Base-by-base conservation (phyloP, 1,139 yeast species). In the Hemisphaericaspora lyxosophila region DNA sequence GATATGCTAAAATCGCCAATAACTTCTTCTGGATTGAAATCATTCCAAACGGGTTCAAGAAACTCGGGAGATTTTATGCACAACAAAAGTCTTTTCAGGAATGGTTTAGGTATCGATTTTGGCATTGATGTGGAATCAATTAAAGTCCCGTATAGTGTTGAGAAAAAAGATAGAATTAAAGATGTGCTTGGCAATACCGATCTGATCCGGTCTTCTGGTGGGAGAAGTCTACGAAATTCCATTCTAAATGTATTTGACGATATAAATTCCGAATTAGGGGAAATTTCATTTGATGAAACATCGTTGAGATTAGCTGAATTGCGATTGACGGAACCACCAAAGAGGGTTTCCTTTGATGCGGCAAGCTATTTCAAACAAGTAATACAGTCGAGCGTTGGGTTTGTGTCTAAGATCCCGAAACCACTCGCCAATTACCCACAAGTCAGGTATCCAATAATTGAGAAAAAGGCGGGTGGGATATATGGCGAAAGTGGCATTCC, bases 31-130 rank as follows among this genome's bases (percentile, higher is more conserved):
- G 62, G 62, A 1, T 46, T 58, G 30, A 48, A 49, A 39, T 33
- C 40, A 17, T 50, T 59, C 34, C 55, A 50, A 34, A 52, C 57
- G 4, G 37, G 31, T 2, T 43, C 48, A 18, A 38, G 43, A 25
- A 30, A 31, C 20, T 39, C 45, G 15, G 31, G 13, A 34, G 42
- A 26, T 17, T 22, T 31, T 11, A 19, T 19, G 7, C 11, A 20
- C 7, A 20, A 20, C 11, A 20, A 20, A 4, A 20, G 4, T 3
- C 9, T 18, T 13, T 18, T 23, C 16, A 9, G 35, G 31, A 44
- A 43, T 36, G 62, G 65, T 3, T 44, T 55, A 24, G 73, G 75
- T 1, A 53, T 69, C 25, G 69, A 67, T 47, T 53, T 69, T n/a
- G 67, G 70, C 8, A 39, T 69, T 4, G 69, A 53, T 26, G 55